A percentile compares a stretch with the other conserved stretches of the same genome.
Conservation (phyloP, 306 rosid species). For the Notholithocarpus densiflorus region DNA sequence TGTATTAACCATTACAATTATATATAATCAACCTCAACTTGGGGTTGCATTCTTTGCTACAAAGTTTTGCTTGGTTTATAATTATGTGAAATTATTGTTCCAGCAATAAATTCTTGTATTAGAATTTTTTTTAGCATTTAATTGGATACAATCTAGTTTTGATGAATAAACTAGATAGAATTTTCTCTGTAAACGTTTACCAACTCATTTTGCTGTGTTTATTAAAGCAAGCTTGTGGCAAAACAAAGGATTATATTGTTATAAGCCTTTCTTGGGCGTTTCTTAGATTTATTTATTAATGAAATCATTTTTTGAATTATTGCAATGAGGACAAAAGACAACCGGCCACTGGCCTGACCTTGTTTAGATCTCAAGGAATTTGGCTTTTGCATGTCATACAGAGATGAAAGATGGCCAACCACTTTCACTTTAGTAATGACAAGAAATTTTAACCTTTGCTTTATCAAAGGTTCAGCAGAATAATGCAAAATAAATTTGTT, state of each 20-base stretch:
- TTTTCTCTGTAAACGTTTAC: background rate
- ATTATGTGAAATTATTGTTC: background rate
- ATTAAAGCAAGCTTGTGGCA: background rate
- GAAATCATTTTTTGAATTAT: background rate
- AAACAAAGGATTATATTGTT: background rate
- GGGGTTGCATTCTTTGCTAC: constrained; percentile 36
- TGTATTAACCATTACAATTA: constrained; percentile 1
- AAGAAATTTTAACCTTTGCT: background rate
- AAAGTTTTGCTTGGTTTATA: background rate
- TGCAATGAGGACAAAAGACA: background rate
- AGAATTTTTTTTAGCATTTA: background rate
- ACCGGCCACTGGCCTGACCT: background rate
- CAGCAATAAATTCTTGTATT: background rate
- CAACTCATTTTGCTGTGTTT: background rate
- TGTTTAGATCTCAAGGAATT: background rate
- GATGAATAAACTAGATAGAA: background rate
- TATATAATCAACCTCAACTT: background rate
- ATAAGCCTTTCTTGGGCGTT: background rate
- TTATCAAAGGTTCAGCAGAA: too few relatives aligned
- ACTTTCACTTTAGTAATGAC: background rate
- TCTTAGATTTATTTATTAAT: background rate
- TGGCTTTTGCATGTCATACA: background rate
- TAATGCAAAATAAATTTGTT: background rate
- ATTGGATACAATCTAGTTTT: background rate
- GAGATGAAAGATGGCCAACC: background rate